These are phyloP conservation scores for Wallacemonas collosoma DNA, from an alignment of 208 protist genomes.

Conservation along the genomic window DNA sequence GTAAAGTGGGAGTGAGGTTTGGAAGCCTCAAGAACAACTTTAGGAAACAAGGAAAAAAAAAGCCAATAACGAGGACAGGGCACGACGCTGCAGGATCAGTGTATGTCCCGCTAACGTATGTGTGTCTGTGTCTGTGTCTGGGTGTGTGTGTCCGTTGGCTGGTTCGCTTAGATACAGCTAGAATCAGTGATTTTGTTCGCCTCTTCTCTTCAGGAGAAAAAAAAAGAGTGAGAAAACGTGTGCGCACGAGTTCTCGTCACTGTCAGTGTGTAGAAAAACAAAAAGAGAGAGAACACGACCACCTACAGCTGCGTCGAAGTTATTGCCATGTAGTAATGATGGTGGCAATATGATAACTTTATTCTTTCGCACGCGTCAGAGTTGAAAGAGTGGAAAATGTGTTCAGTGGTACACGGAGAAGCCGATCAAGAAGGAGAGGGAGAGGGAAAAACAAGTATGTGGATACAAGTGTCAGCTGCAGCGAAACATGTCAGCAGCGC, in stretches of 20 bases:
- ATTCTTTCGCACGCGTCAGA: slow-evolving; percentile 6
- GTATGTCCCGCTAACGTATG: not conserved
- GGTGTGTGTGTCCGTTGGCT: not conserved
- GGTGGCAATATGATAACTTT: not conserved
- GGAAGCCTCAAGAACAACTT: not conserved
- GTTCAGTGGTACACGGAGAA: not conserved
- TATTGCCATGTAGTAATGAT: slow-evolving; percentile 16
- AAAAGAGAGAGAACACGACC: slow-evolving; percentile 15
- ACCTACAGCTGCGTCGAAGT: not conserved
- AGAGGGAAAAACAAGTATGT: too few species aligned
- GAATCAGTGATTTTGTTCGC: not conserved
- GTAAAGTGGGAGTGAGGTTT: not conserved
- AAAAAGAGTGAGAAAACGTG: slow-evolving; percentile 11
- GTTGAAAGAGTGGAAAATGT: slow-evolving; percentile 18
- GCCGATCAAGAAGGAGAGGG: too few species aligned
- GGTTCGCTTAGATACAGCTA: not conserved
- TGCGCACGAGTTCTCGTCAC: slow-evolving; percentile 2
- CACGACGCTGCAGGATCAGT: too few species aligned
- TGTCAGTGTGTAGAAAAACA: not conserved
- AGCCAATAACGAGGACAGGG: not conserved
- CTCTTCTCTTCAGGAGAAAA: not conserved
- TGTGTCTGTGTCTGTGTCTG: not conserved
- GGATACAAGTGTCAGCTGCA: too few species aligned
- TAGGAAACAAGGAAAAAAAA: not conserved
- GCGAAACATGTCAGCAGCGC: too few species aligned